These are phyloP conservation scores for Penicillium coffeae DNA, from an alignment of 495 filamentous ascomycete species.

Conservation along the genomic window DNA sequence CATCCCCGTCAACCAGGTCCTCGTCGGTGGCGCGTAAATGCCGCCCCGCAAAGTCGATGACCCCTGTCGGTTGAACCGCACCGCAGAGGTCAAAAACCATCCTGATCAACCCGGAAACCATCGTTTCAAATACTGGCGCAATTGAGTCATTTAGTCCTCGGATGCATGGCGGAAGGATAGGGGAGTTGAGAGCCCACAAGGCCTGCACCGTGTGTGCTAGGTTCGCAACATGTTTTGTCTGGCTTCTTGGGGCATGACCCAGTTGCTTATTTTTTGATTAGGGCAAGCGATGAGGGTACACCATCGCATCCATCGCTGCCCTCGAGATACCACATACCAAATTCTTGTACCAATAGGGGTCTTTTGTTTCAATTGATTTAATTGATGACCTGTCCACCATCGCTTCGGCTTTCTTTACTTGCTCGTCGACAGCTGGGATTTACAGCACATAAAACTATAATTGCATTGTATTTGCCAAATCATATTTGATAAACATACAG, in stretches of 20 bases:
- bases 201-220: not conserved
- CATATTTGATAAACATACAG: too few relatives aligned
- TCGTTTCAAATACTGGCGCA: not conserved
- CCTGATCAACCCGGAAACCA: not conserved
- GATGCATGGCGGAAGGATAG: slow-evolving; percentile 1
- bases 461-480: slow-evolving; percentile 5
- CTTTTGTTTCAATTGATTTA: slow-evolving; percentile 15
- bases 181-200: not conserved
- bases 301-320: slow-evolving; percentile 7
- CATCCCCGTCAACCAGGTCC: slow-evolving; percentile 80
- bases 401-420: not conserved
- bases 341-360: slow-evolving; percentile 26
- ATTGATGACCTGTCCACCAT: slow-evolving; percentile 14
- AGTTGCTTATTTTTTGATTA: slow-evolving; percentile 15
- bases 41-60: not conserved
- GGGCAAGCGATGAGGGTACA: slow-evolving; percentile 16
- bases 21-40: slow-evolving; percentile 64
- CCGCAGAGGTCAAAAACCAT: not conserved
- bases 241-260: slow-evolving; percentile 3
- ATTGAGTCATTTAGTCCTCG: not conserved
- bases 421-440: not conserved
- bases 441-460: not conserved
- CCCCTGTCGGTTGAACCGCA: not conserved
- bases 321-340: slow-evolving; percentile 29
- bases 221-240: slow-evolving; percentile 8